These are phyloP conservation scores for Lasiosphaeriaceae sp. DNA, from an alignment of 495 filamentous ascomycete genomes.

Conservation along the genomic window DNA sequence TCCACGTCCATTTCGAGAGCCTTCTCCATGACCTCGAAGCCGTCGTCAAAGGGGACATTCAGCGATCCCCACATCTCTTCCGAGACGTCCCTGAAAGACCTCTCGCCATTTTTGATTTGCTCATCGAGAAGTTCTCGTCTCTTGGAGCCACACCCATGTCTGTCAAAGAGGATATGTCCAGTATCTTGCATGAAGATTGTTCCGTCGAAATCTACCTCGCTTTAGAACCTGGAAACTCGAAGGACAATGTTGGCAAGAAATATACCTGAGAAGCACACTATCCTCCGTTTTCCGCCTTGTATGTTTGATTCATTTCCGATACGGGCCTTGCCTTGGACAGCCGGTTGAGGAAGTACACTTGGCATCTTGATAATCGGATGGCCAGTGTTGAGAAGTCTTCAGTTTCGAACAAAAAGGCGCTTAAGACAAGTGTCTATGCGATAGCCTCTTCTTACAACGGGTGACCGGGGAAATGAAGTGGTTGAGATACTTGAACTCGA, in stretches of 20 bases:
- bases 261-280: conserved; percentile 53
- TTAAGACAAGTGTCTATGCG: no score
- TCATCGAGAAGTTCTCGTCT: conserved; percentile 57
- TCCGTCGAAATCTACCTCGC: conserved; percentile 62
- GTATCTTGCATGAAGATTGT: conserved; percentile 80
- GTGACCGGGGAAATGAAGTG: no score
- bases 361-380: no score
- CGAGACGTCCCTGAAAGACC: conserved; percentile 69
- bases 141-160: conserved; percentile 58
- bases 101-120: conserved; percentile 63
- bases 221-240: no score
- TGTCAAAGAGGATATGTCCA: conserved; percentile 69
- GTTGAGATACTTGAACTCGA: no score
- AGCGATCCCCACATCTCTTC: conserved; percentile 76
- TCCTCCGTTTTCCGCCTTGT: conserved; percentile 38
- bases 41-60: conserved; percentile 67
- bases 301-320: not conserved
- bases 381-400: no score
- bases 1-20: conserved; percentile 61
- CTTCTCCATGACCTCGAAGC: conserved; percentile 65
- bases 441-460: no score
- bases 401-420: no score
- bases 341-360: no score
- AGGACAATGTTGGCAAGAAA: conserved; percentile 1
- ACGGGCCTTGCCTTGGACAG: no score